phyloP scores from a whole-genome alignment of 306 rosid species.

The Gastrolobium villosum region DNA sequence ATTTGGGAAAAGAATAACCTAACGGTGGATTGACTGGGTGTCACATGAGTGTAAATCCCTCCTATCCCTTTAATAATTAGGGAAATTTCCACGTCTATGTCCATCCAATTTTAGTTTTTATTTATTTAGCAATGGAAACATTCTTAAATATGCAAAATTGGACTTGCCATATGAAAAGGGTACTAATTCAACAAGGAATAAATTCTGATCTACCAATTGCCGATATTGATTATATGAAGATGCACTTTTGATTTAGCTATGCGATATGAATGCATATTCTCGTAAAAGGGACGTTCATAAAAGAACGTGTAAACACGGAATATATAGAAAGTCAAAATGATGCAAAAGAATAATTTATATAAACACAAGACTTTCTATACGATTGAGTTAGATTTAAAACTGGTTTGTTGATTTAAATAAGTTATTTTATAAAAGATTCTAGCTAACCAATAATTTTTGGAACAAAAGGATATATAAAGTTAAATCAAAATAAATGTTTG shows the following conservation, averaged over 20 bases:
- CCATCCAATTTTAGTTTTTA: background rate
- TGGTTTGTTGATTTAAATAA: too few species aligned
- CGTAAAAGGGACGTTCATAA: background rate
- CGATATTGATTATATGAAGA: background rate
- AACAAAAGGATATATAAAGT: too few species aligned
- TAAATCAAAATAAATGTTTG: too few species aligned
- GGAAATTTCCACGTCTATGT: background rate
- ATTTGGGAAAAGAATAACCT: too few species aligned
- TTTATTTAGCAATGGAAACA: background rate
- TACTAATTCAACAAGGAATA: background rate
- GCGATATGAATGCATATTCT: constrained; percentile 11
- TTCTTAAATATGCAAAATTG: constrained; percentile 11
- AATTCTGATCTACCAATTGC: constrained; percentile 31
- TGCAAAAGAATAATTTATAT: background rate
- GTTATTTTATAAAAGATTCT: too few species aligned
- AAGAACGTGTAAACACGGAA: background rate
- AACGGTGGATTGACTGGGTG: too few species aligned
- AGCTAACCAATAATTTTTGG: too few species aligned
- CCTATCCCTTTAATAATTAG: background rate
- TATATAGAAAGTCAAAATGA: constrained; percentile 3
- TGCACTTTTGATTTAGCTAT: constrained; percentile 1
- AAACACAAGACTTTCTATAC: too few species aligned
- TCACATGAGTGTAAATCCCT: too few species aligned
- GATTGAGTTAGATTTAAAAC: too few species aligned
- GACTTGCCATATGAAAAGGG: background rate